phyloP scores from a whole-genome alignment of 495 filamentous ascomycete species.

The Durotheca rogersii region DNA sequence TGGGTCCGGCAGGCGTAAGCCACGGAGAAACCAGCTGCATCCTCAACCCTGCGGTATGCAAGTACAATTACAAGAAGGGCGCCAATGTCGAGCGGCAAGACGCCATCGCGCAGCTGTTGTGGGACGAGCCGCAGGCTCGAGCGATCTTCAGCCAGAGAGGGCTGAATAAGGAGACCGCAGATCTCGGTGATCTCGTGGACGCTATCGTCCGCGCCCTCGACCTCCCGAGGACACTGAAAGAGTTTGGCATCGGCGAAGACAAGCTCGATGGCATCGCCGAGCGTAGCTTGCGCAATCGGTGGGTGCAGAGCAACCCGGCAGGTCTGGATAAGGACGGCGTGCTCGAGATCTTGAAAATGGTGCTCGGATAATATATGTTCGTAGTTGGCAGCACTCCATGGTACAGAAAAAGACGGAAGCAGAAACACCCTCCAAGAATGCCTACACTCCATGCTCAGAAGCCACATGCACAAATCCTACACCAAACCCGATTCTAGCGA shows the following conservation, averaged over 20 bases:
- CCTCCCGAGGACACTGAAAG: slow-evolving; percentile 56
- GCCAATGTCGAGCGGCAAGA: slow-evolving; percentile 53
- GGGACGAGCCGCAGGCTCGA: slow-evolving; percentile 42
- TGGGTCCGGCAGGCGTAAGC: slow-evolving; percentile 61
- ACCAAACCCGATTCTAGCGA: slow-evolving; percentile 3
- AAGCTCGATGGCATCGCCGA: slow-evolving; percentile 53
- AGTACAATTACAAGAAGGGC: slow-evolving; percentile 52
- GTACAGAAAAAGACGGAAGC: slow-evolving; percentile 7
- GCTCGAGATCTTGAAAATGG: slow-evolving; percentile 32
- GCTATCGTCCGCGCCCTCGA: slow-evolving; percentile 56
- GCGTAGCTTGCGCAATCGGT: slow-evolving; percentile 53
- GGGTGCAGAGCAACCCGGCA: slow-evolving; percentile 36
- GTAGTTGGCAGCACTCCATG: slow-evolving; percentile 1
- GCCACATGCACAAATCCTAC: slow-evolving; percentile 2
- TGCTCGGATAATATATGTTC: slow-evolving; percentile 26
- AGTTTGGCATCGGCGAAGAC: slow-evolving; percentile 56
- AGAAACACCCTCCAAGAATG: slow-evolving; percentile 4
- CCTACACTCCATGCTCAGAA: slow-evolving; percentile 14
- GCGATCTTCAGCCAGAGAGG: slow-evolving; percentile 43
- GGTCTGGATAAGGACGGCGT: slow-evolving; percentile 24
- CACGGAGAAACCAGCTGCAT: slow-evolving; percentile 67
- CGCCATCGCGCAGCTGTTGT: slow-evolving; percentile 46
- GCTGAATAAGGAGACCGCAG: slow-evolving; percentile 38
- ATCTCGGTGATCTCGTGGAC: slow-evolving; percentile 58
- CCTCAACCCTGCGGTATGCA: slow-evolving; percentile 60